These are phyloP conservation scores for Lobosporangium transversale DNA, from an alignment of 192 early-diverging fungal genomes.

Conservation along the genomic window DNA sequence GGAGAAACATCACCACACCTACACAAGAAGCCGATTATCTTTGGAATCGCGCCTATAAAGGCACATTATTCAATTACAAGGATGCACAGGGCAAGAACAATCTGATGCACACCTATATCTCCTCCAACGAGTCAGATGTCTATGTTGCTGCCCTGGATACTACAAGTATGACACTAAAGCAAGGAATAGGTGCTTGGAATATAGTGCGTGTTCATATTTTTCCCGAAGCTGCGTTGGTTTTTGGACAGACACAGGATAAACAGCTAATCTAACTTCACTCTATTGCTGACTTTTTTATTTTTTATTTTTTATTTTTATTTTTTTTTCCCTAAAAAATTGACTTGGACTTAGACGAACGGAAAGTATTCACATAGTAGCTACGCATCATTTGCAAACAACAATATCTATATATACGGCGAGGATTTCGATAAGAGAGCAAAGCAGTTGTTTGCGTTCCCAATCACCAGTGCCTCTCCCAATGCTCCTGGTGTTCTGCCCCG, in stretches of 20 bases:
- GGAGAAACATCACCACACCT: neutral
- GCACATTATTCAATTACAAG: neutral
- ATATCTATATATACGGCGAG: too few species aligned
- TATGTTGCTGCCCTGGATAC: neutral
- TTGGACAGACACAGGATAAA: too few species aligned
- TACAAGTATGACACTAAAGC: neutral
- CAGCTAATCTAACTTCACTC: too few species aligned
- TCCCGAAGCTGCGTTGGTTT: too few species aligned
- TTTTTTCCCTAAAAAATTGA: too few species aligned
- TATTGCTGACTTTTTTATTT: too few species aligned
- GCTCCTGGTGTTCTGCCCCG: neutral
- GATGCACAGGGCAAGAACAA: neutral
- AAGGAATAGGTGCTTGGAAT: neutral
- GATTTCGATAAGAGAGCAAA: too few species aligned
- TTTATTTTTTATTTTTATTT: too few species aligned
- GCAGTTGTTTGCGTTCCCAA: too few species aligned
- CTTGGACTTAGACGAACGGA: too few species aligned
- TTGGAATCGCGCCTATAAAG: neutral
- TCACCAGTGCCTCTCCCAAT: neutral
- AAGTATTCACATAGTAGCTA: too few species aligned
- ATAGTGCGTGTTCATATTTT: neutral
- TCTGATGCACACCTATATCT: neutral
- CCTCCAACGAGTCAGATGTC: neutral
- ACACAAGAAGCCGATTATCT: neutral
- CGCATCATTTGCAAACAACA: too few species aligned